Evolutionary conservation across 1,284 basidiomycete species (phyloP).

Genomic region (Golubevia pallescens): DNA sequence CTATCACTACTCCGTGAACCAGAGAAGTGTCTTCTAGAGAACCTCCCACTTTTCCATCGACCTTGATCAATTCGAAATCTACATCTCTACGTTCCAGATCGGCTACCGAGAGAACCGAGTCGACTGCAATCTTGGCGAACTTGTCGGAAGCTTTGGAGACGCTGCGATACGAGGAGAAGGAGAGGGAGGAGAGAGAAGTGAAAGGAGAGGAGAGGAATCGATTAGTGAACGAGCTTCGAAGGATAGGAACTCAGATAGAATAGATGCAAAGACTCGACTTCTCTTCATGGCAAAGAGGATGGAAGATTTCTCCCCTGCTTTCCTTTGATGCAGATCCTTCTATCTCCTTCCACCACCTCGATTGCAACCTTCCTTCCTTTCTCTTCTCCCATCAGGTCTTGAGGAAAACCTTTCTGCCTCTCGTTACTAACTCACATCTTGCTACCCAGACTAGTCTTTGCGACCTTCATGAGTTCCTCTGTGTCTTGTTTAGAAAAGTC

Average conservation of each 20-base stretch:
- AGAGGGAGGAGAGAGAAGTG: not conserved
- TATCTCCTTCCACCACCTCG: no score
- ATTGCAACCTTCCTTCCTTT: no score
- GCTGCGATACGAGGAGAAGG: constrained; percentile 3
- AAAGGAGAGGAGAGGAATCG: not conserved
- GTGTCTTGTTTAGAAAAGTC: constrained; percentile 41
- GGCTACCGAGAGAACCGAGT: constrained; percentile 57
- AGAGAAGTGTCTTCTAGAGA: constrained; percentile 54
- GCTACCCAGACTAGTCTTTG: constrained; percentile 56
- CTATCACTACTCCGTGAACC: constrained; percentile 59
- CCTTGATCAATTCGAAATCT: constrained; percentile 64
- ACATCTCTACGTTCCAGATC: constrained; percentile 57
- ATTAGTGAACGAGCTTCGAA: no score
- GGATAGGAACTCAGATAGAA: no score
- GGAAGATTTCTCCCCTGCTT: no score
- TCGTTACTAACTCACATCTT: constrained; percentile 33
- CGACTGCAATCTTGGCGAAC: constrained; percentile 61
- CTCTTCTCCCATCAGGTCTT: no score
- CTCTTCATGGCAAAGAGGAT: no score
- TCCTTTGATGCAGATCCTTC: no score
- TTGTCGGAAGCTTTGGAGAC: constrained; percentile 58
- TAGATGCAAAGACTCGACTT: no score
- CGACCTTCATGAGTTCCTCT: constrained; percentile 42
- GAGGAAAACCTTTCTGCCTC: not conserved
- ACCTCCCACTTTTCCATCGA: constrained; percentile 61